Conservation (phyloP, 2,329 filamentous ascomycete genomes). For the Thielaviopsis cerberus region DNA sequence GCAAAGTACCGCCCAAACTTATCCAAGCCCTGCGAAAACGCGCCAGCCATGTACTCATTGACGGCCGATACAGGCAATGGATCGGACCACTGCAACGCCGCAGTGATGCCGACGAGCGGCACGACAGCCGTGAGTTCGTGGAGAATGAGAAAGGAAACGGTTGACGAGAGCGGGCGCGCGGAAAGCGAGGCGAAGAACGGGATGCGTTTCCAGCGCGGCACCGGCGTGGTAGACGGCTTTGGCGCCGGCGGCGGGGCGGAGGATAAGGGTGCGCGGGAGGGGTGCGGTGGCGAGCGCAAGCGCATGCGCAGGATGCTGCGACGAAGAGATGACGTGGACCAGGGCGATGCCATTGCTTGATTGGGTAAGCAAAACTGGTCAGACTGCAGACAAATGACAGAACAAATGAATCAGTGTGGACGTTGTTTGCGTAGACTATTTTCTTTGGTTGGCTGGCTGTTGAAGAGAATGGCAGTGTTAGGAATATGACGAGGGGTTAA, state of each 20-base stretch:
- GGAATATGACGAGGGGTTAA: too few species aligned
- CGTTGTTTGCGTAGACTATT: neutral
- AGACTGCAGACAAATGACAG: too few species aligned
- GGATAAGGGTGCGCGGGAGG: neutral
- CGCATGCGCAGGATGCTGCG: neutral
- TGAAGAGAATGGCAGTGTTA: neutral
- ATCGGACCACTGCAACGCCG: slow-evolving; percentile 59
- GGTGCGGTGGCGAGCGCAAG: neutral
- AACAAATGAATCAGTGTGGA: neutral
- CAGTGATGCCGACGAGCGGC: slow-evolving; percentile 57
- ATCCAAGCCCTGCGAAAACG: slow-evolving; percentile 43
- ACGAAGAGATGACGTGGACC: neutral
- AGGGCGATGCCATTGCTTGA: neutral
- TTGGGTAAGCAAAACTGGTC: neutral
- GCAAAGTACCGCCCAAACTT: slow-evolving; percentile 62
- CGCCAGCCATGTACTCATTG: slow-evolving; percentile 29
- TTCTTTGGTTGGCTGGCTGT: neutral
- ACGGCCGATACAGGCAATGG: slow-evolving; percentile 47
- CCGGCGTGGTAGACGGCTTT: neutral
- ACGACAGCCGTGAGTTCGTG: slow-evolving; percentile 82
- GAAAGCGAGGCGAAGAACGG: slow-evolving; percentile 52
- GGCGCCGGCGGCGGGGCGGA: neutral
- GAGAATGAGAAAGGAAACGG: slow-evolving; percentile 70
- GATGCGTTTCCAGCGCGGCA: slow-evolving; percentile 1
- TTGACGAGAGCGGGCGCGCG: slow-evolving; percentile 61